These are phyloP conservation scores for Synchytrium microbalum DNA, from an alignment of 371 early-diverging fungal genomes.

Conservation along the genomic window DNA sequence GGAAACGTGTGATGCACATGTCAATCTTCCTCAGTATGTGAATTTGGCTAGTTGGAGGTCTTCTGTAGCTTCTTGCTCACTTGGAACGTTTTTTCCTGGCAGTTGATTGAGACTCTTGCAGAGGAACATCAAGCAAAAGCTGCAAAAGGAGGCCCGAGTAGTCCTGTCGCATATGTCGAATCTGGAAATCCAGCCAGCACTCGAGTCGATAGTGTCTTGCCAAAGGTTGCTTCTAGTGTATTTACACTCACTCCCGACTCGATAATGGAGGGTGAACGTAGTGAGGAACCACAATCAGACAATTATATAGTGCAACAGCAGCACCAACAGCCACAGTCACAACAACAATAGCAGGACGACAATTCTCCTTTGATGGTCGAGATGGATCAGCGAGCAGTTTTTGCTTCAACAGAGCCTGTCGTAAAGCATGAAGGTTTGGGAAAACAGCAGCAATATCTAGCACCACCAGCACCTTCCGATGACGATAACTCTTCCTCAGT, in stretches of 20 bases:
- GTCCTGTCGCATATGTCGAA: not conserved
- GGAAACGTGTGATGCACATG: too few species aligned
- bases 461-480: not conserved
- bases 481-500: not conserved
- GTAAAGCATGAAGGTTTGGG: too few species aligned
- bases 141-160: not conserved
- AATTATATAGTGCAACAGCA: not conserved
- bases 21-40: too few species aligned
- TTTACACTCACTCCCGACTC: not conserved
- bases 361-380: too few species aligned
- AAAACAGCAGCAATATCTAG: too few species aligned
- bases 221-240: not conserved
- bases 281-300: not conserved
- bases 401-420: not conserved
- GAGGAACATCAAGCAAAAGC: not conserved
- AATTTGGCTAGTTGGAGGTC: too few species aligned
- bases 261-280: not conserved
- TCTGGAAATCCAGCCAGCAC: not conserved
- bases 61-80: too few species aligned
- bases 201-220: not conserved
- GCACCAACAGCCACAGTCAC: too few species aligned
- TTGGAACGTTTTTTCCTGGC: too few species aligned
- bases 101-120: not conserved
- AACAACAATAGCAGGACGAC: too few species aligned
- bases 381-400: too few species aligned